phyloP scores from a whole-genome alignment of 2,329 filamentous ascomycete genomes.

The Colletotrichum melonis region DNA sequence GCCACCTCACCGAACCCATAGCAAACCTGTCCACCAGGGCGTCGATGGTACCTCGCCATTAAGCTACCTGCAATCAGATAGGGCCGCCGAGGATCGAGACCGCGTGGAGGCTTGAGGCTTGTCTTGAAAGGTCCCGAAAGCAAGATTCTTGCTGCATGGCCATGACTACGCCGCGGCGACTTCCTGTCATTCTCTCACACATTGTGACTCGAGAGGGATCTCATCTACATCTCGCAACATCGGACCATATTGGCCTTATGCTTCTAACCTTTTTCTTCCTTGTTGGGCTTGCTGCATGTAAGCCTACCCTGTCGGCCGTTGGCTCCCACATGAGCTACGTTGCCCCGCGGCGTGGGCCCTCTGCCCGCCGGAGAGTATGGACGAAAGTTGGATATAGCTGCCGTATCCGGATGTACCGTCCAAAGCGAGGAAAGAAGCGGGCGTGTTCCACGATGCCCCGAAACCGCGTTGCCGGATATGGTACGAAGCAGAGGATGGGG shows the following conservation, averaged over 20 bases:
- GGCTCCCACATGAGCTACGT: conserved; percentile 20
- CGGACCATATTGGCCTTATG: background rate
- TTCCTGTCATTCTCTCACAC: background rate
- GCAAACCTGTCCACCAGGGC: background rate
- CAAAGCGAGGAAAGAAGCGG: conserved; percentile 5
- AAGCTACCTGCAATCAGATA: conserved; percentile 7
- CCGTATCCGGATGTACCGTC: conserved; percentile 7
- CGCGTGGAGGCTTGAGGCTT: background rate
- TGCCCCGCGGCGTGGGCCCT: background rate
- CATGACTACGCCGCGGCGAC: background rate
- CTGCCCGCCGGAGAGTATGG: background rate
- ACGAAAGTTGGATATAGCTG: background rate
- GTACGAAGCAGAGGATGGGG: background rate
- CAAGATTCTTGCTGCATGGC: conserved; percentile 12
- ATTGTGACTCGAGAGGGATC: background rate
- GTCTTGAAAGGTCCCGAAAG: background rate
- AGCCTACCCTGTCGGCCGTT: conserved; percentile 7
- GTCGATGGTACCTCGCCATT: conserved; percentile 10
- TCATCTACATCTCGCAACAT: background rate
- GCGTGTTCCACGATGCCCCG: background rate
- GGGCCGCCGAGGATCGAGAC: conserved; percentile 19
- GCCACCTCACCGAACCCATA: conserved; percentile 29
- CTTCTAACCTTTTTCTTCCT: background rate
- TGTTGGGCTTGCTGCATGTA: background rate
- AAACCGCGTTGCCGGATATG: conserved; percentile 16